phyloP scores from a whole-genome alignment of 2,329 filamentous ascomycete genomes.

The Lachnellula subtilissima region DNA sequence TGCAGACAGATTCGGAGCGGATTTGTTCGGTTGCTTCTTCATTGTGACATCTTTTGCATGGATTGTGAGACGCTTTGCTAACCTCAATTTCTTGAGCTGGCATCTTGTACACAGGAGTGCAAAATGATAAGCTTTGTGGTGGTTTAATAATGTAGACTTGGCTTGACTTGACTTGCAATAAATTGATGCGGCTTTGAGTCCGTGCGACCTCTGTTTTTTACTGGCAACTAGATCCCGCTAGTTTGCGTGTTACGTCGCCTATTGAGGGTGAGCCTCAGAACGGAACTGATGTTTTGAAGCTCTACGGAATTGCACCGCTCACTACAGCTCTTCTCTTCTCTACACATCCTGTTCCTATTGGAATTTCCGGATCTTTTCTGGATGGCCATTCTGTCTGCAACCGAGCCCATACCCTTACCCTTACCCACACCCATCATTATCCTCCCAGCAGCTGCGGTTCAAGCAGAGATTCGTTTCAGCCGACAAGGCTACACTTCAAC shows the following conservation, averaged over 20 bases:
- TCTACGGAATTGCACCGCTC: neutral
- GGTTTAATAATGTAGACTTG: neutral
- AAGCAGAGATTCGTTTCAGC: neutral
- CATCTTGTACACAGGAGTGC: neutral
- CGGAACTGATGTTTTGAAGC: neutral
- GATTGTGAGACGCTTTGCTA: neutral
- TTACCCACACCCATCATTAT: neutral
- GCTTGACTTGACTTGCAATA: neutral
- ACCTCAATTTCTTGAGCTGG: neutral
- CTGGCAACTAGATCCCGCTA: slow-evolving; percentile 12
- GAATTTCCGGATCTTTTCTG: slow-evolving; percentile 7
- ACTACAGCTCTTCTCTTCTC: neutral
- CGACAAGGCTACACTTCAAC: slow-evolving; percentile 29
- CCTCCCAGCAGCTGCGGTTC: neutral
- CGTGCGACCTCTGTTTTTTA: neutral
- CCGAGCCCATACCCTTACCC: neutral
- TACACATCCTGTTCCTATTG: neutral
- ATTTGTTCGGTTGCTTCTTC: slow-evolving; percentile 28
- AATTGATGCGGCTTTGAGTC: slow-evolving; percentile 12
- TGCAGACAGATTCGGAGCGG: slow-evolving; percentile 31
- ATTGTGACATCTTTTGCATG: slow-evolving; percentile 29
- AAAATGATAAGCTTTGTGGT: neutral
- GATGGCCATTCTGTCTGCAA: slow-evolving; percentile 17
- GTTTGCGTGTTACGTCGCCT: slow-evolving; percentile 16
- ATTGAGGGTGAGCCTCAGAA: neutral